Evolutionary conservation across 257 asterid species (phyloP).

Genomic region (Solanum pimpinellifolium): DNA sequence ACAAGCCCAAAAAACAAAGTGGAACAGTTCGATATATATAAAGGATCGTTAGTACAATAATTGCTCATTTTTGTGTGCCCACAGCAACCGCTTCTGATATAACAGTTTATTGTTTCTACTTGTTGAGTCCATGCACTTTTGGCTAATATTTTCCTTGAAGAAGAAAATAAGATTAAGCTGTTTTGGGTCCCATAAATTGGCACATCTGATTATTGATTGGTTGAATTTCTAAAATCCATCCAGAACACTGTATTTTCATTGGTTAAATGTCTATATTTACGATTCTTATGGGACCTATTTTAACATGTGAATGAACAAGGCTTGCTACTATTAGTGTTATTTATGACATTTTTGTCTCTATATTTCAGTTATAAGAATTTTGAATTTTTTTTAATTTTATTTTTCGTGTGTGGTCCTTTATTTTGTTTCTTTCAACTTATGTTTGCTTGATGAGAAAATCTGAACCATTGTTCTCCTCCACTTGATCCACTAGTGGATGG

Average conservation of each 20-base stretch:
- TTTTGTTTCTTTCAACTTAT: slow-evolving; percentile 1
- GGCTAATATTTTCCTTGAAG: not conserved
- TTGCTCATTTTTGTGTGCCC: not conserved
- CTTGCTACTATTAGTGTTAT: slow-evolving; percentile 10
- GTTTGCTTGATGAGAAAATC: slow-evolving; percentile 1
- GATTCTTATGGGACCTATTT: slow-evolving; percentile 37
- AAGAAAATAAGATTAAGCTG: not conserved
- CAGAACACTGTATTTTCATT: slow-evolving; percentile 18
- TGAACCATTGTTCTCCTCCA: slow-evolving; percentile 10
- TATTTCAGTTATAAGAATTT: slow-evolving; percentile 7
- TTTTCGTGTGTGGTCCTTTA: slow-evolving; percentile 33
- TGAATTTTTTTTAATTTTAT: not conserved
- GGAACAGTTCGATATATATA: not conserved
- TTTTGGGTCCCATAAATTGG: slow-evolving; percentile 13
- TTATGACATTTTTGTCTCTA: slow-evolving; percentile 7
- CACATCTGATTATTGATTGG: slow-evolving; percentile 40
- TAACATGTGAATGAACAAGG: not conserved
- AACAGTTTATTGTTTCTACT: not conserved
- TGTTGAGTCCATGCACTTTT: slow-evolving; percentile 2
- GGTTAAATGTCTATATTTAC: slow-evolving; percentile 22
- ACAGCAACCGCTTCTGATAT: not conserved
- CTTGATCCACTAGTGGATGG: slow-evolving; percentile 10
- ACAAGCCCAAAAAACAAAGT: not conserved
- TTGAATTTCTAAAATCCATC: slow-evolving; percentile 19
- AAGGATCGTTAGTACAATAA: not conserved